Evolutionary conservation across 78 protist genomes (phyloP).

Genomic region (Dictyostelium discoideum): DNA sequence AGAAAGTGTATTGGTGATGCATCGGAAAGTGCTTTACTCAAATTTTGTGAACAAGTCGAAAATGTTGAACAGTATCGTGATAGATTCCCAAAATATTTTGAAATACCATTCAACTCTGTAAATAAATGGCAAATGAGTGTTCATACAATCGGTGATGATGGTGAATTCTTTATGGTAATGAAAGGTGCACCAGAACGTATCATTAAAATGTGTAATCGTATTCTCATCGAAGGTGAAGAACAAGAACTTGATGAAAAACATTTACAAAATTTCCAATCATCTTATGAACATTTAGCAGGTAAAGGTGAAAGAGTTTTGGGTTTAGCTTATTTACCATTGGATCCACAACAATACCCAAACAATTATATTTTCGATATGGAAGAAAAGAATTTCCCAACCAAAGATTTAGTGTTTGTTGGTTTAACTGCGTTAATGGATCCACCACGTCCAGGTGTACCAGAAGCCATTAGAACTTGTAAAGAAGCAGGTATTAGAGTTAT

Average conservation of each 20-base stretch:
- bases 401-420: constrained; percentile 92
- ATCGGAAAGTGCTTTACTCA: constrained; percentile 93
- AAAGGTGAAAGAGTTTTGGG: constrained; percentile 90
- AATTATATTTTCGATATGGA: constrained; percentile 31
- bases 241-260: constrained; percentile 1
- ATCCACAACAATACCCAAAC: constrained; percentile 31
- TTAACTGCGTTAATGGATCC: constrained; percentile 97
- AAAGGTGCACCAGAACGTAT: constrained; percentile 88
- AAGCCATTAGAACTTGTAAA: constrained; percentile 68
- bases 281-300: constrained; percentile 73
- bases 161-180: constrained; percentile 32
- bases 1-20: constrained; percentile 92
- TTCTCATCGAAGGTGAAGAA: constrained; percentile 69
- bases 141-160: constrained; percentile 21
- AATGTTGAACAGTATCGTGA: constrained; percentile 42
- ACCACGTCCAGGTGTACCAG: constrained; percentile 91
- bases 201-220: constrained; percentile 63
- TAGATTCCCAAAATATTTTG: constrained; percentile 66
- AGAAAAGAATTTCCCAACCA: constrained; percentile 70
- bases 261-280: constrained; percentile 15
- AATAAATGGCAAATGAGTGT: constrained; percentile 94
- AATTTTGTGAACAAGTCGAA: constrained; percentile 68
- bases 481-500: constrained; percentile 92
- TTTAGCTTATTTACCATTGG: constrained; percentile 23
- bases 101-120: constrained; percentile 97